These are phyloP conservation scores for Xylariales sp. DNA, from an alignment of 2,329 filamentous ascomycete genomes.

Conservation along the genomic window DNA sequence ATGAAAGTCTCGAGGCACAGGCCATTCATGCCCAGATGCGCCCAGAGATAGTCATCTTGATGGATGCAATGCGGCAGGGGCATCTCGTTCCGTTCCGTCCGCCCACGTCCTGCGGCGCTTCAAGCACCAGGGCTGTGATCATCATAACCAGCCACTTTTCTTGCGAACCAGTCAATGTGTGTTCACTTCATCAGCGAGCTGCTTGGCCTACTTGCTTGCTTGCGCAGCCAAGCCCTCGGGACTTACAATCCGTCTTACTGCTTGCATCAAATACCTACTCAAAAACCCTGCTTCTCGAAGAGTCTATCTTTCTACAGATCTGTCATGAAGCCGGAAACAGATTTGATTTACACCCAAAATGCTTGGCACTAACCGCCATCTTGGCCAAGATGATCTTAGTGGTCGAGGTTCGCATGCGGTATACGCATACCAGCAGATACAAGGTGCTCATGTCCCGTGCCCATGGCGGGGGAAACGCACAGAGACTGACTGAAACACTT, in stretches of 20 bases:
- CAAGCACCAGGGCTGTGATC: slow-evolving; percentile 33
- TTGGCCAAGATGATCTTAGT: slow-evolving; percentile 6
- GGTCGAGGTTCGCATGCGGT: slow-evolving; percentile 16
- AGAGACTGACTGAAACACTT: slow-evolving; percentile 9
- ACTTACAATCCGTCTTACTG: slow-evolving; percentile 37
- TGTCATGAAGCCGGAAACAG: slow-evolving; percentile 16
- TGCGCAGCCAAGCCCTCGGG: slow-evolving; percentile 39
- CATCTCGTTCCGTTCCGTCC: slow-evolving; percentile 38
- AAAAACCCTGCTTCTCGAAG: slow-evolving; percentile 23
- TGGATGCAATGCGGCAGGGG: slow-evolving; percentile 37
- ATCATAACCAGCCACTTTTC: slow-evolving; percentile 35
- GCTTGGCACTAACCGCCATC: slow-evolving; percentile 24
- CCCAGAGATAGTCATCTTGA: slow-evolving; percentile 30
- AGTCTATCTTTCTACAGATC: slow-evolving; percentile 14
- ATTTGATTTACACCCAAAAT: slow-evolving; percentile 26
- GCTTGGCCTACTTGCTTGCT: slow-evolving; percentile 33
- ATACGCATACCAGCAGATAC: slow-evolving; percentile 21
- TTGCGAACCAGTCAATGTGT: slow-evolving; percentile 24
- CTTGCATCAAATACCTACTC: slow-evolving; percentile 30
- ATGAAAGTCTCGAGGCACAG: slow-evolving; percentile 20
- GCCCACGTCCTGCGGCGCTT: slow-evolving; percentile 28
- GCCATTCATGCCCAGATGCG: slow-evolving; percentile 28
- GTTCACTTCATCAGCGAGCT: slow-evolving; percentile 23
- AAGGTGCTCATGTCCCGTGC: slow-evolving; percentile 3
- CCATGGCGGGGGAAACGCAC: slow-evolving; percentile 4